Conservation (phyloP, 2,329 filamentous ascomycete genomes). For the Arthrobotrys megalospora region DNA sequence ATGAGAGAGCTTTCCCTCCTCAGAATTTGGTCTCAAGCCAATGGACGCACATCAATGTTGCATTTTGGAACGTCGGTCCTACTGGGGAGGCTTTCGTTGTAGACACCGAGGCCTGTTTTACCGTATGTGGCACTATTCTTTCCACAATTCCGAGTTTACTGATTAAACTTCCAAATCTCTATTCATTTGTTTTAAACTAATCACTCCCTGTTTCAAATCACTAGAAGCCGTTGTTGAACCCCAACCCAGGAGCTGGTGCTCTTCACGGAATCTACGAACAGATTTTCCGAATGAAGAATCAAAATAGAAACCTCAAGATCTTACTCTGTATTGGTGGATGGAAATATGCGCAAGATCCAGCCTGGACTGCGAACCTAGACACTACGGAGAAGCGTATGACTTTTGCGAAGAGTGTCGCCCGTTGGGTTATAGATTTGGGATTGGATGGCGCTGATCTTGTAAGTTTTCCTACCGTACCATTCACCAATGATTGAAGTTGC, state of each 20-base stretch:
- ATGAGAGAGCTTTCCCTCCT: conserved; percentile 88
- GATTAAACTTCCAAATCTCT: too few species aligned
- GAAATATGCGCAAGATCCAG: conserved; percentile 76
- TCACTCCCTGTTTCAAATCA: background rate
- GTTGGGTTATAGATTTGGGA: conserved; percentile 83
- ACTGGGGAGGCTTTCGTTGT: background rate
- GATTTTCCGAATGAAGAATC: conserved; percentile 81
- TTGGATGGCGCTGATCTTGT: conserved; percentile 79
- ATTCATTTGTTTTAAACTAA: background rate
- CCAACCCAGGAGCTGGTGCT: conserved; percentile 68
- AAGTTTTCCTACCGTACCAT: conserved; percentile 14
- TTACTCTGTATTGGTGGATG: conserved; percentile 87
- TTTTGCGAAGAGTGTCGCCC: conserved; percentile 81
- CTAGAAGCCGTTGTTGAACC: background rate
- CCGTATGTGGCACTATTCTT: background rate
- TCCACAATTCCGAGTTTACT: too few species aligned
- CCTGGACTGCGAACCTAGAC: conserved; percentile 76
- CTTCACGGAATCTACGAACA: conserved; percentile 85
- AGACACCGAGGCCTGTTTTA: background rate
- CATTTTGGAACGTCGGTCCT: conserved; percentile 29
- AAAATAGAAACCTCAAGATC: conserved; percentile 81
- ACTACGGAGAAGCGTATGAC: conserved; percentile 74
- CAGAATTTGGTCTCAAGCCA: conserved; percentile 85
- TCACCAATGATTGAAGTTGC: background rate
- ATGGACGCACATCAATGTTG: conserved; percentile 88